These are phyloP conservation scores for Cladosporium cucumerinum DNA, from an alignment of 2,329 filamentous ascomycete species.

Conservation along the genomic window DNA sequence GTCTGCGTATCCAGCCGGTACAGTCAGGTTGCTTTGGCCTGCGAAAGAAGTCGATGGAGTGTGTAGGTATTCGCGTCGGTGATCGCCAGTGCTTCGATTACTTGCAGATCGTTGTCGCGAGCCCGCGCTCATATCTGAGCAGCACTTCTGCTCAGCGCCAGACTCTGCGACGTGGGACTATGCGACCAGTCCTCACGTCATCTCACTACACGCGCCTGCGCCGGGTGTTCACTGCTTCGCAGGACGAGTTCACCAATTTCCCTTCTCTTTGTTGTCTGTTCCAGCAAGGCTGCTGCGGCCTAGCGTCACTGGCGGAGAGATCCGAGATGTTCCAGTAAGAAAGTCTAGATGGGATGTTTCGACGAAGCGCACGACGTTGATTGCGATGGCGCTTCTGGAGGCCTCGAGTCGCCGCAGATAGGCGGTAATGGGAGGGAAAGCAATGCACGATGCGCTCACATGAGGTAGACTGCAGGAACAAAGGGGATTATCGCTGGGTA, in stretches of 20 bases:
- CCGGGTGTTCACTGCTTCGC: neutral
- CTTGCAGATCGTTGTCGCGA: constrained; percentile 21
- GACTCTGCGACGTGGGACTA: constrained; percentile 16
- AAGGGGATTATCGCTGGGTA: neutral
- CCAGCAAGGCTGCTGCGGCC: neutral
- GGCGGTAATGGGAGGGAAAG: neutral
- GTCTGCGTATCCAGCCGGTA: constrained; percentile 22
- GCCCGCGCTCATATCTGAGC: constrained; percentile 20
- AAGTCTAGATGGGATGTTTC: neutral
- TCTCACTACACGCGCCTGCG: constrained; percentile 4
- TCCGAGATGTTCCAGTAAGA: neutral
- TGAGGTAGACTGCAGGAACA: neutral
- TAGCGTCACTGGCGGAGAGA: neutral
- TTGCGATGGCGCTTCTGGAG: neutral
- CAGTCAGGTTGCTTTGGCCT: constrained; percentile 15
- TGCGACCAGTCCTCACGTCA: constrained; percentile 3
- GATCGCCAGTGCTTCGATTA: constrained; percentile 19
- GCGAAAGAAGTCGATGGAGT: constrained; percentile 17
- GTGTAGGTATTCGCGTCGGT: constrained; percentile 11
- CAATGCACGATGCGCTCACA: neutral
- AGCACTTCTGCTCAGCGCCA: neutral
- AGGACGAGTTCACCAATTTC: neutral
- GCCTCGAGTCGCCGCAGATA: neutral
- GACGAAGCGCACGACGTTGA: neutral
- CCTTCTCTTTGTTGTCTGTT: neutral